These are phyloP conservation scores for Agapanthus africanus DNA, from an alignment of 106 monocot genomes.

Conservation along the genomic window DNA sequence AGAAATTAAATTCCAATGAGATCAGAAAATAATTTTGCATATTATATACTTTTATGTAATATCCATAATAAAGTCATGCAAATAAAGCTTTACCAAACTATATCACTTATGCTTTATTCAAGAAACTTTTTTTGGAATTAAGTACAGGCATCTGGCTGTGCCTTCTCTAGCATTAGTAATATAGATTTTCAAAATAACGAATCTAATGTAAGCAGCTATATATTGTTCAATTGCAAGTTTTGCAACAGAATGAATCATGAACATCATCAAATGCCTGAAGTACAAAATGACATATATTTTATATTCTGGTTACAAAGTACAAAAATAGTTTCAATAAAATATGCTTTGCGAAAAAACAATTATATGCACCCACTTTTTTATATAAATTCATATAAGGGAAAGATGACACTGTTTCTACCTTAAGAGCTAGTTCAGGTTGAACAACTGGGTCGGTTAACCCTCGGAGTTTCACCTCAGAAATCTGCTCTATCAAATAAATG, in stretches of 20 bases:
- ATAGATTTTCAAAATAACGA: no score
- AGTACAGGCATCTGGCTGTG: no score
- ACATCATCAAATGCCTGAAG: background rate
- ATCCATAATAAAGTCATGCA: no score
- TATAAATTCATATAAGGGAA: no score
- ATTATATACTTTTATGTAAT: no score
- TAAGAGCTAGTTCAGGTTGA: conserved; percentile 70
- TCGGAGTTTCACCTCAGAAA: conserved; percentile 51
- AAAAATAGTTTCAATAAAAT: no score
- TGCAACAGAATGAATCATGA: background rate
- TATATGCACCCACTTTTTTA: background rate
- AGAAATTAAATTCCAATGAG: background rate
- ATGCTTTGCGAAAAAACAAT: no score
- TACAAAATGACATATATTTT: background rate
- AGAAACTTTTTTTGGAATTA: no score
- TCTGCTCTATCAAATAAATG: conserved; percentile 42
- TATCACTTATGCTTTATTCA: no score
- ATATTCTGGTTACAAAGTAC: background rate
- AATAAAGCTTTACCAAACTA: no score
- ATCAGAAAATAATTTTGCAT: background rate
- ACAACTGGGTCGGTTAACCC: conserved; percentile 59
- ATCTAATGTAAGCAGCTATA: no score
- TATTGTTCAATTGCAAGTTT: background rate
- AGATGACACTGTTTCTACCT: conserved; percentile 34
- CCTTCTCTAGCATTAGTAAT: no score